Base-by-base conservation (phyloP, 2,329 filamentous ascomycete species). In the Diaporthe amygdali region DNA sequence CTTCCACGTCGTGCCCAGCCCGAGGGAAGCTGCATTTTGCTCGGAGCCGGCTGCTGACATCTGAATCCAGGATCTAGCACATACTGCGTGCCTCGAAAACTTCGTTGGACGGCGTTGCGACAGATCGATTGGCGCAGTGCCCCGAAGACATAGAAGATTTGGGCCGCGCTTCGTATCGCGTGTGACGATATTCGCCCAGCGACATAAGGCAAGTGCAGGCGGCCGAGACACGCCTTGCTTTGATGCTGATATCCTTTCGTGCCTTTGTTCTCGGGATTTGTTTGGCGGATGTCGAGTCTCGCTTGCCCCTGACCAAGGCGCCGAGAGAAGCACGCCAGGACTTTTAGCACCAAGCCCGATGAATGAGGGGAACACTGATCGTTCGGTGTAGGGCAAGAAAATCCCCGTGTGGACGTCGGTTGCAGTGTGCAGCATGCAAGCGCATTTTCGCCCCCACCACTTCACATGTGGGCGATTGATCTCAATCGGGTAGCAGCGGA, bases 11-110 rank as follows among this genome's bases (percentile, higher is more conserved):
- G 12, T 22, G 32, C 15, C 5, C n/a, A 25, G 41, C 27, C 27
- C 27, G 34, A 47, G 59, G 59, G 32, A 64, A 49, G 44, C 44
- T 64, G 59, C 59, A 64, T 49, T 64, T 64, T 64, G 27, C 44
- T 49, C 59, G 44, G 46, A 49, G 17, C 20, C 44, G n/a, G 12
- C 27, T 37, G 20, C 32, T 22, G 25, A 15, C 44, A 47, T 12
- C 37, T 12, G 22, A 20, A 25, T 22, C n/a, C 4, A 37, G 9
- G 12, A 37, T 17, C 55, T 37, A 44, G 32, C 34, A 64, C 59
- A 34, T 25, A 32, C n/a, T n/a, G n/a, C n/a, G n/a, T 44, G 55
- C 17, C 55, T 59, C n/a, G 37, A 34, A 20, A 61, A 8, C 55
- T 44, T 25, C 15, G 55, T 30, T 30, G 59, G 59, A 20, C 44